These are phyloP conservation scores for Bondarzewia mesenterica DNA, from an alignment of 1,284 basidiomycete species.

Conservation along the genomic window DNA sequence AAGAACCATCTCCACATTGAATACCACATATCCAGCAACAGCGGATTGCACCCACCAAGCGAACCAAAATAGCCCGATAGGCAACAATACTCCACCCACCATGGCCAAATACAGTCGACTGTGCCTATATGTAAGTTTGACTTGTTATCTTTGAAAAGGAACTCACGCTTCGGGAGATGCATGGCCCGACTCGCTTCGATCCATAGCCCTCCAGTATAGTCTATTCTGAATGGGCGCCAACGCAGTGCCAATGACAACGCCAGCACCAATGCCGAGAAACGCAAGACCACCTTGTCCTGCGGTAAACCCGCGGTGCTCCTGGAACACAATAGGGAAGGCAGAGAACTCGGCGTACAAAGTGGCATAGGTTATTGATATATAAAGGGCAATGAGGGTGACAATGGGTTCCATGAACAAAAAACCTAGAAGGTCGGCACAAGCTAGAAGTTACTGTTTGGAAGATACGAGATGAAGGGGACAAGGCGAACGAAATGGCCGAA, in stretches of 20 bases:
- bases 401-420: constrained; percentile 65
- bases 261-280: constrained; percentile 59
- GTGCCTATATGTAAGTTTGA: constrained; percentile 5
- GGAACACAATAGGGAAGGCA: constrained; percentile 57
- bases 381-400: constrained; percentile 57
- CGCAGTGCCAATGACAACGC: constrained; percentile 45
- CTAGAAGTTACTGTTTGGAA: background rate
- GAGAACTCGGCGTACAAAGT: constrained; percentile 53
- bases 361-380: constrained; percentile 61
- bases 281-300: constrained; percentile 53
- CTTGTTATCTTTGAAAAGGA: background rate
- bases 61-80: constrained; percentile 60
- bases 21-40: too few species aligned
- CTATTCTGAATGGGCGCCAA: constrained; percentile 48
- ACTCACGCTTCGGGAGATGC: constrained; percentile 56
- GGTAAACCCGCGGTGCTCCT: constrained; percentile 49
- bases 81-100: constrained; percentile 44
- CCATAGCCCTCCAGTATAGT: constrained; percentile 46
- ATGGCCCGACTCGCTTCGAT: constrained; percentile 37
- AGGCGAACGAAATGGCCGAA: constrained; percentile 49
- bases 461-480: constrained; percentile 1
- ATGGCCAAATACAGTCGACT: constrained; percentile 54
- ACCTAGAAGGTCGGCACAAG: constrained; percentile 24
- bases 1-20: background rate
- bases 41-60: constrained; percentile 28